Conservation (phyloP, 2,329 filamentous ascomycete species). For the Microsporum canis region DNA sequence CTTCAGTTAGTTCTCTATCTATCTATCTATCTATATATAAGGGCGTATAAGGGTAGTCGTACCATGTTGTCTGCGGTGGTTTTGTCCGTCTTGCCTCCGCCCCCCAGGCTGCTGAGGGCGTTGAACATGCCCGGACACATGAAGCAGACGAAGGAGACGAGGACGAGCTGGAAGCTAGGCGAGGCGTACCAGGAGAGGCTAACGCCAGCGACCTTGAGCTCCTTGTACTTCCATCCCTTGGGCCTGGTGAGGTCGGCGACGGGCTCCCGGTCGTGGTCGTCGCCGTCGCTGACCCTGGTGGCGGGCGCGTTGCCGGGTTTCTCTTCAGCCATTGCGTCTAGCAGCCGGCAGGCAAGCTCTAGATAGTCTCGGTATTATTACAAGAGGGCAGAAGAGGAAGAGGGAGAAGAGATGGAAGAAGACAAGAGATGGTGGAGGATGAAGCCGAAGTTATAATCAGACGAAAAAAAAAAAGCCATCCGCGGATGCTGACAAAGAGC, state of each 20-base stretch:
- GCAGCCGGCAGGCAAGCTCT: neutral
- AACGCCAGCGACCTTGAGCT: slow-evolving; percentile 44
- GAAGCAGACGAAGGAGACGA: slow-evolving; percentile 62
- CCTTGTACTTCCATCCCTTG: neutral
- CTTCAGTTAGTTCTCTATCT: neutral
- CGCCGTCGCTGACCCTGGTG: neutral
- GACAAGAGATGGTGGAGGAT: neutral
- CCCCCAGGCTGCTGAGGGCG: slow-evolving; percentile 53
- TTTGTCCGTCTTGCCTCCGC: slow-evolving; percentile 48
- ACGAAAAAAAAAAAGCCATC: neutral
- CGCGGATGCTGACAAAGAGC: neutral
- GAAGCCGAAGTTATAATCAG: neutral
- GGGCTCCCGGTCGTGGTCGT: neutral
- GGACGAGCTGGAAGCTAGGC: slow-evolving; percentile 57
- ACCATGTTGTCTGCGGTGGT: slow-evolving; percentile 48
- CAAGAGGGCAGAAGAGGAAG: neutral
- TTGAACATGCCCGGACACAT: slow-evolving; percentile 65
- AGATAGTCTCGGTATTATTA: neutral
- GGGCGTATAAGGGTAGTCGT: neutral
- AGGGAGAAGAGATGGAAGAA: neutral
- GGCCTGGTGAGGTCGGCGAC: neutral
- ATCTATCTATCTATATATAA: neutral
- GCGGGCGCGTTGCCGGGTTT: neutral
- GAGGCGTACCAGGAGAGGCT: slow-evolving; percentile 60
- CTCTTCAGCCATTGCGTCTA: neutral